Evolutionary conservation across 176 grass and related monocot genomes (phyloP), one percentile per base, ranked within the genome.

Genomic region (Tillandsia fasciculata): DNA sequence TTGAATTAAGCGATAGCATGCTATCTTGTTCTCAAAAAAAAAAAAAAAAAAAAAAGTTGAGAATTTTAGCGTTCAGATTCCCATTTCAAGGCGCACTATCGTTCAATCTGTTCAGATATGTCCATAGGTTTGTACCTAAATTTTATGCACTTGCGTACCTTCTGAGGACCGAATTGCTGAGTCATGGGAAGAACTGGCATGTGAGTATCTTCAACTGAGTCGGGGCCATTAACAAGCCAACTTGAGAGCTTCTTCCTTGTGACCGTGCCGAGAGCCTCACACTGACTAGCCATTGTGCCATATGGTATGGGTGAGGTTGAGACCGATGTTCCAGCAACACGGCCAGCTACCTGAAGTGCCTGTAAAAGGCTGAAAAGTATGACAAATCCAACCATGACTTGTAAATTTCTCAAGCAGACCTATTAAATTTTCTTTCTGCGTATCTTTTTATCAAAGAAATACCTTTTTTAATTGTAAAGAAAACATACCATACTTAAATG

Each of bases 281-380:
- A 99, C 79, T 99, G 94, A 69, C 87, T 86, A 51, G 94, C 86
- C 94, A 99, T 93, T 61, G 84, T 84, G 17, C 63, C 89, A n/a
- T 99, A 99, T 0, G 94, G 94, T 51, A 99, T 86, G 1, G 94
- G 94, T 29, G 94, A 99, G 9, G 89, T 93, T 8, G 89, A 99
- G 57, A 99, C 86, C 51, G 89, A 99, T 81, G 94, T 73, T 66
- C 86, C 94, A 27, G 87, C 89, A 66, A 99, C 89, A 72, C 93
- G 94, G 49, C 94, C 94, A 49, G 94, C 94, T 64, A 99, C 94
- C 75, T 99, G 89, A 72, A 99, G 82, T 11, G 86, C 94, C 94
- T 99, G 79, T 42, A 42, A 67, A 83, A 72, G 65, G 53, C 66
- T 52, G 66, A 63, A 71, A 28, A 15, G 1, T 10, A 51, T 10